These are phyloP conservation scores for Fusarium buharicum DNA, from an alignment of 2,329 filamentous ascomycete species.

Conservation along the genomic window DNA sequence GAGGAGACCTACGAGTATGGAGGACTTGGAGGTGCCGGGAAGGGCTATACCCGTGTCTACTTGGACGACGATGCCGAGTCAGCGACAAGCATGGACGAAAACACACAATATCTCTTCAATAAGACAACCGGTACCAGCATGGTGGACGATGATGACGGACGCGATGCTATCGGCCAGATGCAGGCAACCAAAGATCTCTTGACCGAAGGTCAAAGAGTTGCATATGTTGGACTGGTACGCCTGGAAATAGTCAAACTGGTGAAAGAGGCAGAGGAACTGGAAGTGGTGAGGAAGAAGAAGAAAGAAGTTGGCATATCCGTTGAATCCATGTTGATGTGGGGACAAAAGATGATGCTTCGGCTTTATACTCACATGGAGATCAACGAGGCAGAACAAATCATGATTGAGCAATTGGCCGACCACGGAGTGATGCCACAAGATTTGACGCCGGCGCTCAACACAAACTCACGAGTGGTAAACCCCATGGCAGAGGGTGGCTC, in stretches of 20 bases:
- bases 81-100: slow-evolving; percentile 95
- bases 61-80: slow-evolving; percentile 95
- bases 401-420: slow-evolving; percentile 96
- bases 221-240: slow-evolving; percentile 91
- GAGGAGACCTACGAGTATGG: slow-evolving; percentile 75
- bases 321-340: slow-evolving; percentile 93
- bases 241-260: slow-evolving; percentile 83
- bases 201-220: slow-evolving; percentile 94
- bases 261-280: slow-evolving; percentile 71
- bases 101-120: slow-evolving; percentile 95
- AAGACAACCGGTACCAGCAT: slow-evolving; percentile 69
- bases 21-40: slow-evolving; percentile 87
- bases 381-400: slow-evolving; percentile 88
- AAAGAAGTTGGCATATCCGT: slow-evolving; percentile 75
- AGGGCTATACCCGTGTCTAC: slow-evolving; percentile 94
- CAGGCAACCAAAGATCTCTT: slow-evolving; percentile 95
- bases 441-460: slow-evolving; percentile 86
- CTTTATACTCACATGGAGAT: slow-evolving; percentile 98
- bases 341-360: slow-evolving; percentile 97
- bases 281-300: slow-evolving; percentile 72
- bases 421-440: slow-evolving; percentile 90
- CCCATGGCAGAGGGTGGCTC: slow-evolving; percentile 72
- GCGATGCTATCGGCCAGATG: slow-evolving; percentile 89
- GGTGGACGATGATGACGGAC: slow-evolving; percentile 79
- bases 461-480: slow-evolving; percentile 92